Evolutionary conservation across 1,139 yeast species (phyloP), one percentile per base, ranked within the genome.

Genomic region (Debaryomyces psychrophilus): DNA sequence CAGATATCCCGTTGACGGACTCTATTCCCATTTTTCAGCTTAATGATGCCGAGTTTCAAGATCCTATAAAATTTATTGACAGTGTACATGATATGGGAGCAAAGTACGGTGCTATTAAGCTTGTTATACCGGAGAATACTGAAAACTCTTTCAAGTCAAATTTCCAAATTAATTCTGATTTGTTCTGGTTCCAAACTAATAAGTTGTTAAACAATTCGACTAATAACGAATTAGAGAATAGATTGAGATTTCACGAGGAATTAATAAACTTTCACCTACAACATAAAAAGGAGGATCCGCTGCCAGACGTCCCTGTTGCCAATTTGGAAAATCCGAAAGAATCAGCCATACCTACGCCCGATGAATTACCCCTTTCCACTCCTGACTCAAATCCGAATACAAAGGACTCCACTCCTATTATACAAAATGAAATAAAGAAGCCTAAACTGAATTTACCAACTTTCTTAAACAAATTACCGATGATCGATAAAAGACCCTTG

Each of bases 31-130:
- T 76, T 1, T 74, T 76, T 47, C 65, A 69, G 42, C 73, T 85
- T 12, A 63, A 71, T 8, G 67, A 64, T 27, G 69, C 68, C 5
- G 78, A 77, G 49, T 72, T 75, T 47, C 60, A 68, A 18, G 86
- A 83, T 59, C 83, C 83, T 2, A 65, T 79, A 12, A 60, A 58
- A 28, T 76, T 80, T 49, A 72, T 84, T 40, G 85, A 82, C 50
- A 66, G 74, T 20, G 59, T 80, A 2, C 46, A 51, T 22, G 60
- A 62, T 20, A 69, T 67, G 4, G 92, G 90, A 0, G 61, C 62
- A 44, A 58, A 69, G 40, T 77, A 72, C 58, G 96, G 96, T 1
- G 93, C 92, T n/a, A 73, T 88, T 25, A 89, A 87, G 60, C 67
- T 90, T 17, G 69, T 75, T n/a, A 79, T 87, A 0, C 86, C 87